phyloP scores from a whole-genome alignment of 177 flowering plant genomes.

The Vitis hybrid region DNA sequence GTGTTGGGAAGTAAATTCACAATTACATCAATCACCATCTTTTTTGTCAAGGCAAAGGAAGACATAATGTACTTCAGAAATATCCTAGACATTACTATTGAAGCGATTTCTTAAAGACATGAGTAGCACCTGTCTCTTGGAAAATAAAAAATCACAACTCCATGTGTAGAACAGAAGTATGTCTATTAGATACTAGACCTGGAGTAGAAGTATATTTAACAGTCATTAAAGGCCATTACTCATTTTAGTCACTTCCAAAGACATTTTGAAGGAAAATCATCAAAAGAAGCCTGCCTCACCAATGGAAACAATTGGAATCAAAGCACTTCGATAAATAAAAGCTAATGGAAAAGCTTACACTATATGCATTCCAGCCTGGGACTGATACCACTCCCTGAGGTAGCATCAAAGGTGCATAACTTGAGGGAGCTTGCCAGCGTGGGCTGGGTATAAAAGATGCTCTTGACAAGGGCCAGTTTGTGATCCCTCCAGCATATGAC shows the following conservation, averaged over 20 bases:
- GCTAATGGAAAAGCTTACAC: conserved; percentile 48
- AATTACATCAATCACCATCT: background rate
- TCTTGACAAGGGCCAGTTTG: conserved; percentile 77
- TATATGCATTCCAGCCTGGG: conserved; percentile 83
- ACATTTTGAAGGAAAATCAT: background rate
- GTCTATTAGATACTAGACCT: background rate
- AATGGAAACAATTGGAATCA: background rate
- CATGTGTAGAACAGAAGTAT: background rate
- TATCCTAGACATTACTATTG: background rate
- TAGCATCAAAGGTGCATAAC: conserved; percentile 71
- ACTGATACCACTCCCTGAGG: conserved; percentile 90
- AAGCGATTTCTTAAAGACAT: too few species aligned
- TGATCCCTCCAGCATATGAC: conserved; percentile 65
- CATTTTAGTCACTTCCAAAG: background rate
- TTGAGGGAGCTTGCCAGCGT: conserved; percentile 91
- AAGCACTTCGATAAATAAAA: background rate
- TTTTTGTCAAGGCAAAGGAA: background rate
- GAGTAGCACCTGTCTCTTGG: too few species aligned
- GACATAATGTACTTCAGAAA: background rate
- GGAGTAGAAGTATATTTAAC: background rate
- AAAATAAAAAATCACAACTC: background rate
- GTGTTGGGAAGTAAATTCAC: background rate
- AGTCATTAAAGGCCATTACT: background rate
- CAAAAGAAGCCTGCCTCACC: background rate
- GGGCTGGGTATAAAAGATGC: conserved; percentile 84